Base-by-base conservation (phyloP, 306 rosid species). In the Trichosanthes cucumerina region DNA sequence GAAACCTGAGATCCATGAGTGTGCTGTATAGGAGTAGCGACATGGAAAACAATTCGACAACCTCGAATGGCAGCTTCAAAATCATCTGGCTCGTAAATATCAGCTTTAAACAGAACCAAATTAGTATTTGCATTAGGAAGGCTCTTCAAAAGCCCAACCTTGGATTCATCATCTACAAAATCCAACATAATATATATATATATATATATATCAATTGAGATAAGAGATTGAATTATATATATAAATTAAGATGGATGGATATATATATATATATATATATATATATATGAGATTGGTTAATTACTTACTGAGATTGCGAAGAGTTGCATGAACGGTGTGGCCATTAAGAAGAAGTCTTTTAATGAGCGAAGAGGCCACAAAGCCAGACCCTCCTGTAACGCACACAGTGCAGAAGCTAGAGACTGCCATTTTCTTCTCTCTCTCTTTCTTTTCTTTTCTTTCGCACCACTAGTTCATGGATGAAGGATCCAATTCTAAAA, bases 341-440 rank as follows among this genome's bases (percentile, higher is more conserved):
- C 85, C 89, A 18, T 53, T 81, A 18, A 58, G 78, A 7, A 83
- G 66, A 53, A 86, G 89, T 62, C 75, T 83, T 78, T 81, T 79
- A 44, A 83, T 62, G 26, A 86, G 83, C 43, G 52, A 69, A 79
- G 83, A 76, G 11, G 77, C 89, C 14, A 86, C 79, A 39, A 57
- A 79, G 3, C 86, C 89, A 4, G 85, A 74, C 6, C 86, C 84
- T 31, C 86, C 88, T 1, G 86, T 86, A 7, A 86, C 86, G 14
- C 88, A 86, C 7, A 86, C 88, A 10, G 36, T 83, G 76, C 44
- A 43, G 49, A 75, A 18, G 9, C 49, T 7, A 3, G 18, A 38
- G 9, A 36, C 18, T 13, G 6, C 53, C 53, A 47, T 47, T 34
- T 34, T 26, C n/a, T n/a, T n/a, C n/a, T n/a, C n/a, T n/a, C n/a